phyloP scores from a whole-genome alignment of 306 rosid genomes.

The Cucumis melo region DNA sequence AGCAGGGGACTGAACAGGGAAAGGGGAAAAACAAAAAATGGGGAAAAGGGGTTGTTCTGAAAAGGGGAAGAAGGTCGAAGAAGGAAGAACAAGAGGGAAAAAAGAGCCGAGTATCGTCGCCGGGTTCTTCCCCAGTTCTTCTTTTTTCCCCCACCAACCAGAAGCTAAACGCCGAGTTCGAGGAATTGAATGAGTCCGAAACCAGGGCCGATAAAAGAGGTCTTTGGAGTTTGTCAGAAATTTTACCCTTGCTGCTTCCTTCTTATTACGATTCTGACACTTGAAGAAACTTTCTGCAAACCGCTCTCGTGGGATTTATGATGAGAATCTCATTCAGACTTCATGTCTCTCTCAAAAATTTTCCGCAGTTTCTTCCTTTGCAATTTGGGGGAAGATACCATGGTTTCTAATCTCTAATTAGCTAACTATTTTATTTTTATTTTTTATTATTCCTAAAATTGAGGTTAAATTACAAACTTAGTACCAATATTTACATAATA shows the following conservation, averaged over 20 bases:
- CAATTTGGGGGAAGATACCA: not conserved
- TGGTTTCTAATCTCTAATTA: too few relatives aligned
- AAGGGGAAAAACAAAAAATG: not conserved
- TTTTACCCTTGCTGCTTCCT: not conserved
- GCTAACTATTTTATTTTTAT: too few relatives aligned
- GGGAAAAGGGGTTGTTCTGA: not conserved
- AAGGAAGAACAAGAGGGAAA: too few relatives aligned
- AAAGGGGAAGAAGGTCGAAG: not conserved
- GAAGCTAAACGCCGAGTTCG: constrained; percentile 4
- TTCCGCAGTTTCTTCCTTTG: not conserved
- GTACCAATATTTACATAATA: too few relatives aligned
- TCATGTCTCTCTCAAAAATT: not conserved
- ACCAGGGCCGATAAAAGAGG: constrained; percentile 8
- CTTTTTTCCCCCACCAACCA: not conserved
- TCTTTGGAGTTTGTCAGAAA: not conserved
- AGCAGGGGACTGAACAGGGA: not conserved
- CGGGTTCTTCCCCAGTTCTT: not conserved
- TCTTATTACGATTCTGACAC: constrained; percentile 12
- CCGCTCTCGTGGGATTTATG: not conserved
- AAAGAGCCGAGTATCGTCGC: not conserved
- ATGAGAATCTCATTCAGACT: not conserved
- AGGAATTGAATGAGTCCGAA: not conserved
- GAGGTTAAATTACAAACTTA: too few relatives aligned
- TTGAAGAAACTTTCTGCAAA: not conserved
- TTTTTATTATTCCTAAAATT: too few relatives aligned